Base-by-base conservation (phyloP, 2,329 filamentous ascomycete genomes). In the Tolypocladium amazonense region DNA sequence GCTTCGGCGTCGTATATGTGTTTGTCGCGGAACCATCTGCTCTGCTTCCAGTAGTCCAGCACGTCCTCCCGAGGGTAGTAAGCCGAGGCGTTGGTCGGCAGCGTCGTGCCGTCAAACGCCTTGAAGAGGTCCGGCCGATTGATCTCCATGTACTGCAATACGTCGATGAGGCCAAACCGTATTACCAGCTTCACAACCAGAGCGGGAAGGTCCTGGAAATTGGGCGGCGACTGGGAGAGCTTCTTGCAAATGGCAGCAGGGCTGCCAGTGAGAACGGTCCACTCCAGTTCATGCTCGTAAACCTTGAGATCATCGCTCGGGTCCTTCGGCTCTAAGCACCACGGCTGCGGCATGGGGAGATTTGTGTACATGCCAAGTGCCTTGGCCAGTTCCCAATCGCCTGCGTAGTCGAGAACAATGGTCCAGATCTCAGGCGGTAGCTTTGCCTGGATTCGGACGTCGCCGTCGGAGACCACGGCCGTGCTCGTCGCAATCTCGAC, bases 391-490 rank as follows among this genome's bases (percentile, higher is more conserved):
- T 97, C 93, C 93, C 93, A 97, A 71, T 97, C 93, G 52, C 86
- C 86, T 0, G 92, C 84, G 63, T 88, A 85, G 64, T 95, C 89
- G 52, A 97, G 85, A 56, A 97, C 88, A 60, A 93, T 88, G 38
- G 88, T 88, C 91, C 92, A 96, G 45, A 97, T 82, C 73, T 97
- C 93, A 0, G 89, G 85, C 0, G 93, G 93, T 1, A 97, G 77
- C 50, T 77, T 77, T 25, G 74, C 75, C 59, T 74, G 74, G 56
- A 71, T 66, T 59, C 66, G 70, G 50, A 70, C 68, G 43, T 70
- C 69, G 54, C 65, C 68, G 27, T 70, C 73, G 0, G 71, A 68
- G 7, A 76, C 66, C 30, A 72, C 68, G 30, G 69, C 70, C 38
- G 75, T 69, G 18, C 74, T 72, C 1, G 77, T 76, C 35, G 79